phyloP scores from a whole-genome alignment of 371 early-diverging fungal species.

The Mucor indicus region DNA sequence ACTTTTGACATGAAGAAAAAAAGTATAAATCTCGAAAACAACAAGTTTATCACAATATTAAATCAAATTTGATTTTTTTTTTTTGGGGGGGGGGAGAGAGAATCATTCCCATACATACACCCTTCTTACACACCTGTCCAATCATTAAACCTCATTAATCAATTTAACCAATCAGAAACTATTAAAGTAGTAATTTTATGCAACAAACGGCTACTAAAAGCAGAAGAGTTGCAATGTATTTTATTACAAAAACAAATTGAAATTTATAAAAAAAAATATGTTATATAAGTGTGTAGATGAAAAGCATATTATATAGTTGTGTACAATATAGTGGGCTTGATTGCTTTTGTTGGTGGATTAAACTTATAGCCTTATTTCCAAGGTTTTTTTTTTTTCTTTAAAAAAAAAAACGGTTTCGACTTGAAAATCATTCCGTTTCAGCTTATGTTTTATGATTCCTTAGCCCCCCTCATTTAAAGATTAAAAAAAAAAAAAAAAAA shows the following conservation, averaged over 20 bases:
- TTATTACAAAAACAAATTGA: too few relatives aligned
- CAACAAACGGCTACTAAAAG: too few relatives aligned
- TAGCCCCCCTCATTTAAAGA: not conserved
- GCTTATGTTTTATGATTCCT: constrained; percentile 10
- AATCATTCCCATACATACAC: too few relatives aligned
- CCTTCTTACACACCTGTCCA: too few relatives aligned
- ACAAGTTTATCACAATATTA: not conserved
- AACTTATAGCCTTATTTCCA: too few relatives aligned
- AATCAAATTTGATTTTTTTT: not conserved
- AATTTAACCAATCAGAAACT: not conserved
- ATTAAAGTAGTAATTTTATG: not conserved
- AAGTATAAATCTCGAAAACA: not conserved
- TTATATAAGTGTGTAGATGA: too few relatives aligned
- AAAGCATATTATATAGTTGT: too few relatives aligned
- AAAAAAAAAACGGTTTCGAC: not conserved
- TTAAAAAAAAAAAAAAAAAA: constrained; percentile 1
- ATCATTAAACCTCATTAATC: not conserved
- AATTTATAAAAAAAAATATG: too few relatives aligned
- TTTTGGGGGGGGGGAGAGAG: not conserved
- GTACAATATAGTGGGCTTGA: too few relatives aligned
- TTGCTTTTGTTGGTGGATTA: too few relatives aligned
- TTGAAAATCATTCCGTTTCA: not conserved
- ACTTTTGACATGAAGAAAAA: constrained; percentile 33
- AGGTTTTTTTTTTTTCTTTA: too few relatives aligned
- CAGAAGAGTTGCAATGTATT: too few relatives aligned